A percentile compares a stretch with the other conserved stretches of the same genome.
Conservation (phyloP, 2,329 filamentous ascomycete genomes). For the Fusarium mangiferae region DNA sequence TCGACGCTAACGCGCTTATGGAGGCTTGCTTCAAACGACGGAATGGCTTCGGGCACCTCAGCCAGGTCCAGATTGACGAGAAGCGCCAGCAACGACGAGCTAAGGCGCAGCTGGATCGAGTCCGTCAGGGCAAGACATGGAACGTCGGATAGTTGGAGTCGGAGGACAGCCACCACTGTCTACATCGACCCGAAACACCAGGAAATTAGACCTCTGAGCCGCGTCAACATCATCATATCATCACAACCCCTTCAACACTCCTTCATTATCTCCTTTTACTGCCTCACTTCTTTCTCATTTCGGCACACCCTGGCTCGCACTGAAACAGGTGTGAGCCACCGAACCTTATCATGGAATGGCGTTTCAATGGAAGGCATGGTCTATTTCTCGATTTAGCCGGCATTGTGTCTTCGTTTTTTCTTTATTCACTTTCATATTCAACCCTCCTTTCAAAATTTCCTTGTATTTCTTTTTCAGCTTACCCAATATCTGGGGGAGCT, state of each 20-base stretch:
- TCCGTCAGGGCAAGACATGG: constrained; percentile 45
- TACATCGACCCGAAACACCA: constrained; percentile 1
- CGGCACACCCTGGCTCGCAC: constrained; percentile 24
- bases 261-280: constrained; percentile 19
- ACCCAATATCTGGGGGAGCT: not conserved
- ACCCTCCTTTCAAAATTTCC: constrained; percentile 14
- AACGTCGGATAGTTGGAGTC: constrained; percentile 44
- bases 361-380: constrained; percentile 41
- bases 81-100: constrained; percentile 75
- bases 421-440: constrained; percentile 19
- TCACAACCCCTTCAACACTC: constrained; percentile 10
- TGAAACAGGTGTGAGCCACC: constrained; percentile 25
- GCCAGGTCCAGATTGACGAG: constrained; percentile 83
- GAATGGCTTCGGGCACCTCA: constrained; percentile 83
- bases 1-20: constrained; percentile 85
- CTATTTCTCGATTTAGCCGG: constrained; percentile 40
- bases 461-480: constrained; percentile 20
- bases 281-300: constrained; percentile 17
- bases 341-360: constrained; percentile 42
- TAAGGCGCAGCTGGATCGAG: constrained; percentile 57
- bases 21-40: constrained; percentile 84
- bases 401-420: constrained; percentile 39
- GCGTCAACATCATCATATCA: not conserved
- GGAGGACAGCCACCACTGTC: constrained; percentile 48
- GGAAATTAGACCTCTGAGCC: constrained; percentile 10